These are phyloP conservation scores for Kluyveromyces sp. DNA, from an alignment of 1,139 yeast species.

Conservation along the genomic window DNA sequence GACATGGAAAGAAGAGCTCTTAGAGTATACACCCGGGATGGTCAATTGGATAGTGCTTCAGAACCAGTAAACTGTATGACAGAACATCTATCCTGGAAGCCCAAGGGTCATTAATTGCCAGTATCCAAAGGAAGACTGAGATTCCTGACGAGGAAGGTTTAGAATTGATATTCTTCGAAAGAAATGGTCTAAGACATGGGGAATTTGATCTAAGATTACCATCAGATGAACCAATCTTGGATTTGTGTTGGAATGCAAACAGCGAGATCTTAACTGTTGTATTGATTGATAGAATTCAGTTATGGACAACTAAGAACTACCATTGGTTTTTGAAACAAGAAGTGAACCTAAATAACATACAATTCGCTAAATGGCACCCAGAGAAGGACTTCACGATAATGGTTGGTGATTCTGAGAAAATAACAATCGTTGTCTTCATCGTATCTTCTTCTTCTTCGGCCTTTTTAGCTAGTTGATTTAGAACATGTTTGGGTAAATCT, in stretches of 20 bases:
- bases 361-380: conserved; percentile 73
- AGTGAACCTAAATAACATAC: conserved; percentile 37
- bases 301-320: conserved; percentile 90
- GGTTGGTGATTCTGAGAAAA: conserved; percentile 45
- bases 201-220: conserved; percentile 69
- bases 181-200: conserved; percentile 89
- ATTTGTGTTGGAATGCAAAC: conserved; percentile 72
- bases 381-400: conserved; percentile 75
- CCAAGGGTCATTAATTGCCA: conserved; percentile 86
- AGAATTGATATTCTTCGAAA: conserved; percentile 72
- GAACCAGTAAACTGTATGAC: conserved; percentile 87
- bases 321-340: conserved; percentile 94
- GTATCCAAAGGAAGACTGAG: conserved; percentile 52
- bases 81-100: conserved; percentile 74
- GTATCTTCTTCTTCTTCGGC: conserved; percentile 20
- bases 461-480: conserved; percentile 5
- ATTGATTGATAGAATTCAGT: conserved; percentile 52
- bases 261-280: conserved; percentile 74
- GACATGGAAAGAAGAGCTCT: conserved; percentile 60
- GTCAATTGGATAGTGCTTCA: conserved; percentile 71
- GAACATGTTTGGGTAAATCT: conserved; percentile 31
- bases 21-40: conserved; percentile 76
- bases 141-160: conserved; percentile 32
- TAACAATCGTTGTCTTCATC: conserved; percentile 47
- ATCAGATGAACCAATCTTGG: conserved; percentile 39